These are phyloP conservation scores for Candolleomyces efflorescens DNA, from an alignment of 768 basidiomycete species.

Conservation along the genomic window DNA sequence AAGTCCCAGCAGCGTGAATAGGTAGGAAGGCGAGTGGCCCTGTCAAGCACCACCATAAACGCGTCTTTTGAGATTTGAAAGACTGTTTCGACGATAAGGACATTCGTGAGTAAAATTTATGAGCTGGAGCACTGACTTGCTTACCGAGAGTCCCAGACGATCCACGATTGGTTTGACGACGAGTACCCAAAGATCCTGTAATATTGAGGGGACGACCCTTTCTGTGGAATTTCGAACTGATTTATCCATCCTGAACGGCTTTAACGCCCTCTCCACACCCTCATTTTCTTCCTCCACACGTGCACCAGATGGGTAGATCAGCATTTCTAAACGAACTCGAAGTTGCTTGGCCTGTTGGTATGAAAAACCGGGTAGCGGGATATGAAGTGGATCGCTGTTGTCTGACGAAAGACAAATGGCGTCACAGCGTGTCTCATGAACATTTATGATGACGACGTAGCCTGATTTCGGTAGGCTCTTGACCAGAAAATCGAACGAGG, in stretches of 20 bases:
- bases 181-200: not conserved
- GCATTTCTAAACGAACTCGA: not conserved
- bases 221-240: too few relatives aligned
- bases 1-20: not conserved
- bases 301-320: too few relatives aligned
- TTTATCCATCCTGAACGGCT: not conserved
- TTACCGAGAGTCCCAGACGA: not conserved
- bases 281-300: too few relatives aligned
- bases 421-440: conserved; percentile 5
- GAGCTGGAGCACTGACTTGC: not conserved
- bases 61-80: not conserved
- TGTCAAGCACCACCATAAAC: conserved; percentile 5
- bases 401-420: conserved; percentile 12
- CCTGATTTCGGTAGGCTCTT: not conserved
- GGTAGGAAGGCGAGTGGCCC: conserved; percentile 7
- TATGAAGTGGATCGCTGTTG: not conserved
- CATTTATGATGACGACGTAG: conserved; percentile 4
- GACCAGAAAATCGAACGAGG: not conserved
- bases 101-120: too few relatives aligned
- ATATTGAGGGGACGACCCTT: not conserved
- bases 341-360: not conserved
- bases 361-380: not conserved
- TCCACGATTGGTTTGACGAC: conserved; percentile 3
- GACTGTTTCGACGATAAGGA: not conserved
- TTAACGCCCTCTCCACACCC: too few relatives aligned